These are phyloP conservation scores for Raphanus sativus DNA, from an alignment of 345 rosid genomes.

Conservation along the genomic window DNA sequence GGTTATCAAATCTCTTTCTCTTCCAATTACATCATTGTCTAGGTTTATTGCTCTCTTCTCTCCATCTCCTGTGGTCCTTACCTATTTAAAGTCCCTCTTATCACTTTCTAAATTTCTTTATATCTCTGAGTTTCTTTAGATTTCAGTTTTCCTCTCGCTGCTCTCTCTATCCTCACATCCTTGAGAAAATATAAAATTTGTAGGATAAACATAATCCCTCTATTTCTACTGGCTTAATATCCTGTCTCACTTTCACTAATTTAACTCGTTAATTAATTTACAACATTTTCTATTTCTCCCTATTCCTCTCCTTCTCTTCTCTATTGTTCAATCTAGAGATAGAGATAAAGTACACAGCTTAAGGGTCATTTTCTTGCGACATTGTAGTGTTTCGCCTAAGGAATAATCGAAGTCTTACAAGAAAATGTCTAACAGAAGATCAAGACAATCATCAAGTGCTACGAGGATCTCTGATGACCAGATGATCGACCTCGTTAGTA, in stretches of 20 bases:
- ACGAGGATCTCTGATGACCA: slow-evolving; percentile 72
- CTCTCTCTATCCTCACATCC: slow-evolving; percentile 6
- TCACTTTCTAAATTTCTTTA: slow-evolving; percentile 51
- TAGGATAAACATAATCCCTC: neutral
- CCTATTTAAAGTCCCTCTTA: slow-evolving; percentile 63
- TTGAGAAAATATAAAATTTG: neutral
- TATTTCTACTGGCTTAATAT: neutral
- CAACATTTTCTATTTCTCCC: neutral
- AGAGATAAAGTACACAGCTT: neutral
- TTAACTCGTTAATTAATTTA: neutral
- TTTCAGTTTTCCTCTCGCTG: slow-evolving; percentile 5
- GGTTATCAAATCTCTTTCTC: slow-evolving; percentile 18
- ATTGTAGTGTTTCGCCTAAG: slow-evolving; percentile 19
- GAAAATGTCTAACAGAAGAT: slow-evolving; percentile 77
- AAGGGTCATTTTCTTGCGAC: slow-evolving; percentile 16
- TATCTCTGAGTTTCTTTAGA: slow-evolving; percentile 31
- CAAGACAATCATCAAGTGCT: slow-evolving; percentile 56
- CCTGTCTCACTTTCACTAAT: neutral
- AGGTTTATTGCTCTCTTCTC: slow-evolving; percentile 27
- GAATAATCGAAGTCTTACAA: neutral
- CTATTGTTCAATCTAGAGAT: neutral
- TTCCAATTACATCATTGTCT: slow-evolving; percentile 34
- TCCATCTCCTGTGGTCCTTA: slow-evolving; percentile 51
- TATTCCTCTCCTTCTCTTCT: neutral
- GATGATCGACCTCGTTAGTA: slow-evolving; percentile 70